Percentiles rank a stretch among this genome's conserved stretches.
phyloP scores from a whole-genome alignment of 2,329 filamentous ascomycete genomes.

The Dichotomopilus funicola region DNA sequence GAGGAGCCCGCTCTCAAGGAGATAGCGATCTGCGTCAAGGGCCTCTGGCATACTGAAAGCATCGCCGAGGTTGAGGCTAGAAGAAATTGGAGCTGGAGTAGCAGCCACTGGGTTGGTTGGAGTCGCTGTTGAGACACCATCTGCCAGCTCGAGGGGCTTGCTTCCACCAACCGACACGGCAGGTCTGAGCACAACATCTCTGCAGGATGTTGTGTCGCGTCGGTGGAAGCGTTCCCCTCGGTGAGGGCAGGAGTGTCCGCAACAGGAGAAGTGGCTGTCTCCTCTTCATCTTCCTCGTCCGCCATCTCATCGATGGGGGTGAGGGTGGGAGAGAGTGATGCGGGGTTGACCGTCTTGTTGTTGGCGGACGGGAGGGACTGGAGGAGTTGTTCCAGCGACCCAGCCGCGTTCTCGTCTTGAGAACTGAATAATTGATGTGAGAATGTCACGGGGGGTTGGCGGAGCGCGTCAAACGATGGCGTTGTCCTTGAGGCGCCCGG shows the following conservation, averaged over 20 bases:
- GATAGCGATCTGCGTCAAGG: conserved; percentile 67
- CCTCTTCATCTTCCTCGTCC: conserved; percentile 24
- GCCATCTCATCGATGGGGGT: conserved; percentile 44
- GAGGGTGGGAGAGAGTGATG: conserved; percentile 54
- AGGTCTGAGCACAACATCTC: conserved; percentile 98
- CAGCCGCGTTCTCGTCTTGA: conserved; percentile 34
- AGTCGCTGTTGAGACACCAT: conserved; percentile 38
- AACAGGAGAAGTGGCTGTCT: conserved; percentile 20
- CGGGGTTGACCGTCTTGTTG: conserved; percentile 52
- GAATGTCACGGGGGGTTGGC: conserved; percentile 47
- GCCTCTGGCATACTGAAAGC: conserved; percentile 61
- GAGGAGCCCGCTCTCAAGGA: conserved; percentile 71
- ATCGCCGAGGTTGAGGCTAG: conserved; percentile 62
- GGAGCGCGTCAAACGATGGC: conserved; percentile 37
- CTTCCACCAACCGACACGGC: conserved; percentile 93
- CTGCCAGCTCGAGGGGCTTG: conserved; percentile 38
- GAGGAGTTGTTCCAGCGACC: conserved; percentile 38
- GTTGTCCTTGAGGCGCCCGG: conserved; percentile 35
- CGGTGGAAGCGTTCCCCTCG: conserved; percentile 52
- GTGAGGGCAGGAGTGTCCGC: conserved; percentile 24
- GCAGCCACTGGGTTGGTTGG: conserved; percentile 37
- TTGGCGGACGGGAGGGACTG: conserved; percentile 29
- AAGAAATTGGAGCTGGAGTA: conserved; percentile 52
- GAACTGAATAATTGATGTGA: conserved; percentile 53
- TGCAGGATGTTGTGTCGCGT: conserved; percentile 99